A percentile compares a stretch with the other conserved stretches of the same genome.
These are phyloP conservation scores for Glycine soja DNA, from an alignment of 306 rosid species.

Conservation along the genomic window DNA sequence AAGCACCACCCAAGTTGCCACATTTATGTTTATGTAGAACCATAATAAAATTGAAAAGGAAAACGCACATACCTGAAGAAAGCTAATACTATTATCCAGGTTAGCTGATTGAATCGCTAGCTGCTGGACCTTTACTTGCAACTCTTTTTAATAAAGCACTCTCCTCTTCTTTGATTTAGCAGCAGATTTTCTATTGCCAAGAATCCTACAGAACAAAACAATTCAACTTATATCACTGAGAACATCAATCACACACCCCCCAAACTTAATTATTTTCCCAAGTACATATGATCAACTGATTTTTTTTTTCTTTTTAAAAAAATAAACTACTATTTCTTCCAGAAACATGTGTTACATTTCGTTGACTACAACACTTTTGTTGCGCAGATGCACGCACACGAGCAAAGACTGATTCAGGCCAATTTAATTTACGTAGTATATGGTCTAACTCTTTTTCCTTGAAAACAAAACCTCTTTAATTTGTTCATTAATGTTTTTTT, in stretches of 20 bases:
- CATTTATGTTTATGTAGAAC: not conserved
- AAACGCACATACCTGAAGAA: slow-evolving; percentile 53
- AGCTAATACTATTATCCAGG: slow-evolving; percentile 48
- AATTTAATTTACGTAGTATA: not conserved
- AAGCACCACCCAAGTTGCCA: not conserved
- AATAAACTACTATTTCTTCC: not conserved
- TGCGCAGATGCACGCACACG: not conserved
- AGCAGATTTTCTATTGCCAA: slow-evolving; percentile 77
- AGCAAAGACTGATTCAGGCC: not conserved
- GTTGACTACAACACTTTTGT: not conserved
- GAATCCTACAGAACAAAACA: slow-evolving; percentile 56
- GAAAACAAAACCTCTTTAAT: not conserved
- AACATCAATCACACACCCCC: slow-evolving; percentile 3
- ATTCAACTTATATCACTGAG: not conserved
- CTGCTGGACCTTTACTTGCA: slow-evolving; percentile 62
- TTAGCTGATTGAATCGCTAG: slow-evolving; percentile 58
- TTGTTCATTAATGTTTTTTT: not conserved
- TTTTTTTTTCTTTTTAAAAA: not conserved
- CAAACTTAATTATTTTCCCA: not conserved
- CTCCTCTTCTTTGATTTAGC: slow-evolving; percentile 81
- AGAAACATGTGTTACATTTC: not conserved
- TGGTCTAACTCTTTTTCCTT: not conserved
- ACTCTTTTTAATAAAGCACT: slow-evolving; percentile 48
- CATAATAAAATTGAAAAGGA: slow-evolving; percentile 25
- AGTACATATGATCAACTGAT: not conserved